Base-by-base conservation (phyloP, 768 basidiomycete genomes). In the Boletellus ananas region DNA sequence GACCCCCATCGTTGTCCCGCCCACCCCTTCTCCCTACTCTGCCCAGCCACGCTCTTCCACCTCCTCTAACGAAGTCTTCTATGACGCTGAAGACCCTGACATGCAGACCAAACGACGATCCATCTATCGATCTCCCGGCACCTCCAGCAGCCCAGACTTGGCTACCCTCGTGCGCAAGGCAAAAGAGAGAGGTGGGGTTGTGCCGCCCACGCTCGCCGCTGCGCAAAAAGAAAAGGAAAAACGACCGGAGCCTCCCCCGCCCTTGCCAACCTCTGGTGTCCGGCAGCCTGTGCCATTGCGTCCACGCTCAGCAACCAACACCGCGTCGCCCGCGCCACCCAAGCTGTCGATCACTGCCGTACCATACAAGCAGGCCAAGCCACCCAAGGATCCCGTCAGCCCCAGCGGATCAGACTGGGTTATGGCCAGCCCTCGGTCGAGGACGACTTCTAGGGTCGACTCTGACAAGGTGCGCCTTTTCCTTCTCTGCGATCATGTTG, bases 111-210 rank as follows among this genome's bases (percentile, higher is more conserved):
- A 88, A 66, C 79, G 90, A 39, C 80, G 90, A 43, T 90, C 87
- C 55, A 81, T 96, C 73, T 94, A 93, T 66, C 78, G 94, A 50
- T 86, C 89, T 17, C 78, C 88, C 11, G 94, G 92, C 37, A 94
- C 91, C 8, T 87, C 92, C 31, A 90, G 88, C 59, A 92, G 87
- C 63, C 94, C 94, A 23, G 94, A 97, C 69, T 76, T 96, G 18
- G 90, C 90, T 4, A 93, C 90, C 10, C 76, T 96, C 46, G 67
- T 94, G 46, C 78, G 85, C 54, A 94, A 93, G 70, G 86, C 89
- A 14, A 90, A 85, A 69, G 87, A 86, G 60, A 73, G 78, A 43
- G 81, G 81, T 17, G 77, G 73, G 0, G 70, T 73, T 35, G 61
- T 78, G 20, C 63, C 66, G 13, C 33, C 65, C 57, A 51, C 52